Conservation (phyloP, 306 rosid genomes). For the Albizia julibrissin region DNA sequence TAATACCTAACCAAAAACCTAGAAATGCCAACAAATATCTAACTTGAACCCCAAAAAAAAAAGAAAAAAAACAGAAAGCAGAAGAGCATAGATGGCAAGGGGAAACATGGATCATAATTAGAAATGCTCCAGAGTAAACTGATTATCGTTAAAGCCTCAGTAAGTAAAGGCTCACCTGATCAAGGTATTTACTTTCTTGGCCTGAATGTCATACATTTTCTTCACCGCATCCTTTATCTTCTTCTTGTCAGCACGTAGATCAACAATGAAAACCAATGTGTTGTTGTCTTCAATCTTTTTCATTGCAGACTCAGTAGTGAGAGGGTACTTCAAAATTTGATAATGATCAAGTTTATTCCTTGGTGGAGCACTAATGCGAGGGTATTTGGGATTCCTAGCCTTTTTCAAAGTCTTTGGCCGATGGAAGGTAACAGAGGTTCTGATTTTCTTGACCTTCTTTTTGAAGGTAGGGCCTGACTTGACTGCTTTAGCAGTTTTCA, state of each 20-base stretch:
- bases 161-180: slow-evolving; percentile 56
- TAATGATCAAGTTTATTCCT: slow-evolving; percentile 88
- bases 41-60: neutral
- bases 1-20: neutral
- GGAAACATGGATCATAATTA: neutral
- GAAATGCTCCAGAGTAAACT: neutral
- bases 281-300: slow-evolving; percentile 89
- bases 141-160: neutral
- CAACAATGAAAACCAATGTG: slow-evolving; percentile 85
- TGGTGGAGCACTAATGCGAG: slow-evolving; percentile 80
- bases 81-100: neutral
- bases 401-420: slow-evolving; percentile 71
- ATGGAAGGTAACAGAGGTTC: slow-evolving; percentile 58
- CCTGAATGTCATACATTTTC: slow-evolving; percentile 87
- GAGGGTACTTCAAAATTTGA: slow-evolving; percentile 76
- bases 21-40: neutral
- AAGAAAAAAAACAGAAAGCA: neutral
- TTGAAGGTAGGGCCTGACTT: slow-evolving; percentile 50
- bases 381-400: slow-evolving; percentile 80
- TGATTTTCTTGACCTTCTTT: slow-evolving; percentile 63
- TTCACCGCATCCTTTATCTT: slow-evolving; percentile 84
- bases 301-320: slow-evolving; percentile 90
- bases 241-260: slow-evolving; percentile 86
- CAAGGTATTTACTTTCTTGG: slow-evolving; percentile 87
- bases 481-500: slow-evolving; percentile 65